phyloP scores from a whole-genome alignment of 495 filamentous ascomycete genomes.

The Chaetomidium leptoderma region DNA sequence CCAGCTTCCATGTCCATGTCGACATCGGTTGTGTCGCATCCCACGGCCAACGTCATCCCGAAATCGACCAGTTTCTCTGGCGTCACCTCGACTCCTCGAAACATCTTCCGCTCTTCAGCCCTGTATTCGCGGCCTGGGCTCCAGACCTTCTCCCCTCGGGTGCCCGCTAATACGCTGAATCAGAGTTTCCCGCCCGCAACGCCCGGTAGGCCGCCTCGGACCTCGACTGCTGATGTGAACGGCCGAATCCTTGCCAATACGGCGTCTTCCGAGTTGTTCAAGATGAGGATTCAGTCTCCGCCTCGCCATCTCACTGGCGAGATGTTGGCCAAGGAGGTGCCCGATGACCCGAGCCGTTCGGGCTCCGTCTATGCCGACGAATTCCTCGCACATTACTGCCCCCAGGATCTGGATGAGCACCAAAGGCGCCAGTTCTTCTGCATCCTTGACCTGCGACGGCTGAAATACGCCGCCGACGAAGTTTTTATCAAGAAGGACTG shows the following conservation, averaged over 20 bases:
- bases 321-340: slow-evolving; percentile 42
- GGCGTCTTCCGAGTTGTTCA: slow-evolving; percentile 40
- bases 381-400: slow-evolving; percentile 47
- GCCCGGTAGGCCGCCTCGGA: slow-evolving; percentile 29
- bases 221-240: slow-evolving; percentile 26
- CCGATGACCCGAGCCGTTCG: slow-evolving; percentile 36
- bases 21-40: slow-evolving; percentile 21
- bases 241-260: slow-evolving; percentile 37
- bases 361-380: slow-evolving; percentile 49
- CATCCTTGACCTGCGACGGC: slow-evolving; percentile 48
- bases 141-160: slow-evolving; percentile 38
- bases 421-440: slow-evolving; percentile 51
- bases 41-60: slow-evolving; percentile 15
- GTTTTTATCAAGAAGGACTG: slow-evolving; percentile 51
- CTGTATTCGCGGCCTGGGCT: slow-evolving; percentile 28
- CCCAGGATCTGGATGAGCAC: slow-evolving; percentile 44
- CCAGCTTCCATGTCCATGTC: slow-evolving; percentile 8
- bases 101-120: slow-evolving; percentile 42
- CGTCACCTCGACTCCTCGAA: slow-evolving; percentile 27
- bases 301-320: slow-evolving; percentile 45
- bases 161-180: slow-evolving; percentile 29
- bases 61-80: slow-evolving; percentile 30
- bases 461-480: slow-evolving; percentile 51
- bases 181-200: slow-evolving; percentile 37
- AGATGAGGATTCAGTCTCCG: slow-evolving; percentile 45